phyloP scores from a whole-genome alignment of 495 filamentous ascomycete genomes.

The Staphylotrichum longicolle region DNA sequence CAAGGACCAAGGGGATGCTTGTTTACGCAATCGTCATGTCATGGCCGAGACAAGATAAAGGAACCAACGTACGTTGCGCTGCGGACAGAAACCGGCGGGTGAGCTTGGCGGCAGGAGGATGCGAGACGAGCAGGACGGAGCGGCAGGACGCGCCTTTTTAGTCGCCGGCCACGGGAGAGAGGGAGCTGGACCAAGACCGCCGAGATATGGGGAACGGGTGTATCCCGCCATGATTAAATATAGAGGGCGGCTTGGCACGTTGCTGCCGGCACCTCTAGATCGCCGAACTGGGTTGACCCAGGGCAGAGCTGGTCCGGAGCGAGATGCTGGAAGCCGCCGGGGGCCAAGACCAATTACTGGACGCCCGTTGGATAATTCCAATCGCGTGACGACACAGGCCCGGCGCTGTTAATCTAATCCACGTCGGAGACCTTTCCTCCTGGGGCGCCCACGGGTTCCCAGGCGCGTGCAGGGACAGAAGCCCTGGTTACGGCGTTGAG shows the following conservation, averaged over 20 bases:
- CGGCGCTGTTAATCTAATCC: conserved; percentile 28
- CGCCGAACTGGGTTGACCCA: not conserved
- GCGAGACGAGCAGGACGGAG: conserved; percentile 6
- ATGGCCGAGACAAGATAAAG: not conserved
- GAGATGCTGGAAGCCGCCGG: conserved; percentile 7
- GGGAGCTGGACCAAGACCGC: conserved; percentile 12
- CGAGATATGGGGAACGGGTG: conserved; percentile 20
- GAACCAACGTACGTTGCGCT: conserved; percentile 2
- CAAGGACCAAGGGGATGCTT: not conserved
- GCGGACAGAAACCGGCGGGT: conserved; percentile 3
- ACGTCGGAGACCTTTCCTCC: conserved; percentile 26
- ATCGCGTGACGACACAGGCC: conserved; percentile 32
- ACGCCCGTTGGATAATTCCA: conserved; percentile 26
- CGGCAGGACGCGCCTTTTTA: conserved; percentile 19
- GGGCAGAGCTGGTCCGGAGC: conserved; percentile 15
- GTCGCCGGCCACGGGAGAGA: not conserved
- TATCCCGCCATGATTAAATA: conserved; percentile 31
- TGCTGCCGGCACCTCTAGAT: conserved; percentile 21
- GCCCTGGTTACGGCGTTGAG: not conserved
- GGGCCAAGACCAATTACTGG: conserved; percentile 20
- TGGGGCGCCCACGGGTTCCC: conserved; percentile 1
- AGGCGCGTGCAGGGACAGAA: not conserved
- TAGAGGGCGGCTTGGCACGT: conserved; percentile 26
- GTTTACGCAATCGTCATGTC: not conserved
- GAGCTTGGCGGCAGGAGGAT: conserved; percentile 16